These are phyloP conservation scores for Begonia fuchsioides DNA, from an alignment of 306 rosid species.

Conservation along the genomic window DNA sequence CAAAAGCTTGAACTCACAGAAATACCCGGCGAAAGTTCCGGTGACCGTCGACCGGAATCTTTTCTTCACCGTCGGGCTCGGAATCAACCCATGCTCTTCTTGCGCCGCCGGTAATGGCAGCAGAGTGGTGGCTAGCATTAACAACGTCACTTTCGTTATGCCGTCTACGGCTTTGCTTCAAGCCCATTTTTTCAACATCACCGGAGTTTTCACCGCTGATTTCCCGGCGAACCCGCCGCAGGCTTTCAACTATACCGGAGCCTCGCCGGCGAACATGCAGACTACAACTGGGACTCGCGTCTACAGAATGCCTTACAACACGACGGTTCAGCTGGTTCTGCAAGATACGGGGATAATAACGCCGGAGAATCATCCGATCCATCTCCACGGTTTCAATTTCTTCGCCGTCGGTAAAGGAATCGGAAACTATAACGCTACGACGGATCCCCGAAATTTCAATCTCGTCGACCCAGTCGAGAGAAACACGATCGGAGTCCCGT, in stretches of 20 bases:
- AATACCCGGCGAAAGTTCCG: constrained; percentile 59
- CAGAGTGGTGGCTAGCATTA: constrained; percentile 51
- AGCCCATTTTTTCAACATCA: constrained; percentile 51
- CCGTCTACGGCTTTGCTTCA: constrained; percentile 62
- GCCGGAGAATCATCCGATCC: constrained; percentile 67
- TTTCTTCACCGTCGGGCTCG: constrained; percentile 51
- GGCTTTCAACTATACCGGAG: constrained; percentile 38
- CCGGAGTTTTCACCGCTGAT: constrained; percentile 60
- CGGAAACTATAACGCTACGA: constrained; percentile 44
- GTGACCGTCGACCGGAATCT: constrained; percentile 35
- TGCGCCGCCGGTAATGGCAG: constrained; percentile 71
- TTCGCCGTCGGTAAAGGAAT: constrained; percentile 46
- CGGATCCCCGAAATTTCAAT: constrained; percentile 43
- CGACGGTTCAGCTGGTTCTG: constrained; percentile 49
- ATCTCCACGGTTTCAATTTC: constrained; percentile 86
- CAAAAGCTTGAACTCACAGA: constrained; percentile 46
- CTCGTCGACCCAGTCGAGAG: constrained; percentile 76
- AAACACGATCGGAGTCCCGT: constrained; percentile 62
- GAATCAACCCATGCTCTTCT: constrained; percentile 50
- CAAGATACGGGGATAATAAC: constrained; percentile 60
- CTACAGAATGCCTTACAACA: constrained; percentile 36
- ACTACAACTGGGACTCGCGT: constrained; percentile 40
- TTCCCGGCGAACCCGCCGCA: constrained; percentile 47
- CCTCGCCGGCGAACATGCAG: constrained; percentile 22
- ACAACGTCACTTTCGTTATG: constrained; percentile 75